Conservation (phyloP, 768 basidiomycete genomes). For the Rhodotorula graminis region DNA sequence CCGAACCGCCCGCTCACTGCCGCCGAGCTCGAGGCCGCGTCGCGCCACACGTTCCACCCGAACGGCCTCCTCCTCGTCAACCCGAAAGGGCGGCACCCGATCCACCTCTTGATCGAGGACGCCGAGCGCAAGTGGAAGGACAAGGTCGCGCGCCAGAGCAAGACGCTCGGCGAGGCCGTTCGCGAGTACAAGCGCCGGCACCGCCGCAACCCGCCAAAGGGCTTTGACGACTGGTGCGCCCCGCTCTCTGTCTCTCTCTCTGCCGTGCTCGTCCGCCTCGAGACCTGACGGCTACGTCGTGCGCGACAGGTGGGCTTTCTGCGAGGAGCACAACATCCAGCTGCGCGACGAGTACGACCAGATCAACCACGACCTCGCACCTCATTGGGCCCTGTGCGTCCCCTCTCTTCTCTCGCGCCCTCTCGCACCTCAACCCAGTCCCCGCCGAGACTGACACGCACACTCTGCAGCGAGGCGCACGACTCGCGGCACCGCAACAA, state of each 20-base stretch:
- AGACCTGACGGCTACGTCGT: not conserved
- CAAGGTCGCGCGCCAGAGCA: conserved; percentile 68
- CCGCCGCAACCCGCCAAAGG: conserved; percentile 69
- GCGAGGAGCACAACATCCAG: conserved; percentile 51
- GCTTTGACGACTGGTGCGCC: conserved; percentile 82
- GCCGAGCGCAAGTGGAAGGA: conserved; percentile 55
- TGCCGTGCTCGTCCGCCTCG: no score
- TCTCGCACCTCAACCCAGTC: no score
- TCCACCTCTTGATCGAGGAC: conserved; percentile 51
- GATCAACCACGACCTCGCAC: conserved; percentile 65
- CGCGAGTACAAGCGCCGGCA: conserved; percentile 75
- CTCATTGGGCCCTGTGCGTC: conserved; percentile 72
- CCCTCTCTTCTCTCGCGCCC: not conserved
- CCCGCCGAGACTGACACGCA: no score
- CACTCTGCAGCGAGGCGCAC: conserved; percentile 33
- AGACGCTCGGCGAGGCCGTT: conserved; percentile 70
- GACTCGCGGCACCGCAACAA: conserved; percentile 38
- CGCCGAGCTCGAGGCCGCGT: conserved; percentile 25
- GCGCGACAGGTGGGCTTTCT: conserved; percentile 52
- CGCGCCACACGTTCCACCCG: conserved; percentile 38
- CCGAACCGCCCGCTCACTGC: conserved; percentile 30
- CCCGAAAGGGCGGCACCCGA: conserved; percentile 49
- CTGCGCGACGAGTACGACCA: conserved; percentile 59
- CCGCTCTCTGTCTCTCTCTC: not conserved
- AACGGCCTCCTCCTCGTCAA: conserved; percentile 40